Conservation (phyloP, 2,329 filamentous ascomycete species). For the Fusarium miscanthi region DNA sequence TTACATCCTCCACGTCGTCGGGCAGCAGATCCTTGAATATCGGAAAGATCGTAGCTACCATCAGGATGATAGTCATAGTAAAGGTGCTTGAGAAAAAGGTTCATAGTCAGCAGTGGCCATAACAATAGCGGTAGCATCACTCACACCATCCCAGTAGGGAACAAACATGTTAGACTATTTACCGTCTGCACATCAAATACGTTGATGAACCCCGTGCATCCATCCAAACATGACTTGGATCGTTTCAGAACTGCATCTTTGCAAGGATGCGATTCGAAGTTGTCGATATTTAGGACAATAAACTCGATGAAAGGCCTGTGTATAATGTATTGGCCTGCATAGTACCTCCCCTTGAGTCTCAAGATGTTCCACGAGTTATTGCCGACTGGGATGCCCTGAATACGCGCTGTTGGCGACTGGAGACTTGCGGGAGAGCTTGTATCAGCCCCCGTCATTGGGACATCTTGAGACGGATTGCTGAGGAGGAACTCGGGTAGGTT, state of each 20-base stretch:
- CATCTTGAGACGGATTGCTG: background rate
- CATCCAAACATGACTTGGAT: conserved; percentile 40
- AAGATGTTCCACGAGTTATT: conserved; percentile 50
- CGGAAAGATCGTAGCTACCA: conserved; percentile 39
- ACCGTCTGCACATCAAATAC: conserved; percentile 44
- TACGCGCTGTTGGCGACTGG: background rate
- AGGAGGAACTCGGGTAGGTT: conserved; percentile 44
- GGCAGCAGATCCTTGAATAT: background rate
- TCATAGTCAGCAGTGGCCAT: accelerated
- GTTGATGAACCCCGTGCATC: conserved; percentile 43
- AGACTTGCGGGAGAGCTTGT: background rate
- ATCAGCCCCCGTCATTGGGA: background rate
- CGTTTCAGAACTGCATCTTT: conserved; percentile 36
- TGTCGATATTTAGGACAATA: conserved; percentile 41
- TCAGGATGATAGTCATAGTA: conserved; percentile 41
- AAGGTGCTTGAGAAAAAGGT: background rate
- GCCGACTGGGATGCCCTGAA: background rate
- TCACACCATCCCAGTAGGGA: conserved; percentile 48
- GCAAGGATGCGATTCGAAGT: conserved; percentile 42
- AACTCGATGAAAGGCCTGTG: conserved; percentile 48
- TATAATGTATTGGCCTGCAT: conserved; percentile 48
- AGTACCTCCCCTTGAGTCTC: conserved; percentile 45
- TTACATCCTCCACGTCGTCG: conserved; percentile 1
- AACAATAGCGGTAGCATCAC: background rate
- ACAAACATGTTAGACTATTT: conserved; percentile 44